Conservation (phyloP, 1,139 yeast genomes). For the Pneumocystis sp. region DNA sequence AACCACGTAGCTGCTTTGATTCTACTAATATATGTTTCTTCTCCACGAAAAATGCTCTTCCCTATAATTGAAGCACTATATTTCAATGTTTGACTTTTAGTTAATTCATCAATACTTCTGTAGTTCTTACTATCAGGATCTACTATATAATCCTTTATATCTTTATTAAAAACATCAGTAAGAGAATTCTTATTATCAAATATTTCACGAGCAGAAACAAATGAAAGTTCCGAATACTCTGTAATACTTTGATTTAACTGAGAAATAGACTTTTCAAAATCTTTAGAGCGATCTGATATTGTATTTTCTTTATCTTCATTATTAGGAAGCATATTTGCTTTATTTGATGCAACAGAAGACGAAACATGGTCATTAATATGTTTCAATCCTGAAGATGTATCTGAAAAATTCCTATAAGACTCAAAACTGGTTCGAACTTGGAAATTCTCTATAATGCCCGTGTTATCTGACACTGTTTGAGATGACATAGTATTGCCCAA, state of each 20-base stretch:
- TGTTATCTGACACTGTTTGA: background rate
- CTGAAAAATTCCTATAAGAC: background rate
- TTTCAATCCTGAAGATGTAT: background rate
- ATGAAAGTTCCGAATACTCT: background rate
- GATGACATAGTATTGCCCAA: background rate
- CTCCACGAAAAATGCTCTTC: conserved; percentile 1
- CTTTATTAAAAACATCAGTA: background rate
- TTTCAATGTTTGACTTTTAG: background rate
- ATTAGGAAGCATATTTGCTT: background rate
- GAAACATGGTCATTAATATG: background rate
- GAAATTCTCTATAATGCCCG: background rate
- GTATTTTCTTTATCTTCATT: background rate
- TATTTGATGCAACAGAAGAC: background rate
- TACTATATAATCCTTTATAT: background rate
- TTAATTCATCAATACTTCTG: background rate
- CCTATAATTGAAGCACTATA: background rate
- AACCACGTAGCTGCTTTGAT: conserved; percentile 7
- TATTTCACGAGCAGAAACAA: background rate
- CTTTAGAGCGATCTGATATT: background rate
- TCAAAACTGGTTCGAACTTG: background rate
- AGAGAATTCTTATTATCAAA: background rate
- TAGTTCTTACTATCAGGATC: background rate
- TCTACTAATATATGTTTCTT: conserved; percentile 3
- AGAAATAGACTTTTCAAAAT: background rate
- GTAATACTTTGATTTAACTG: background rate